Evolutionary conservation across 2,329 filamentous ascomycete genomes (phyloP).

Genomic region (Colletotrichum scovillei): DNA sequence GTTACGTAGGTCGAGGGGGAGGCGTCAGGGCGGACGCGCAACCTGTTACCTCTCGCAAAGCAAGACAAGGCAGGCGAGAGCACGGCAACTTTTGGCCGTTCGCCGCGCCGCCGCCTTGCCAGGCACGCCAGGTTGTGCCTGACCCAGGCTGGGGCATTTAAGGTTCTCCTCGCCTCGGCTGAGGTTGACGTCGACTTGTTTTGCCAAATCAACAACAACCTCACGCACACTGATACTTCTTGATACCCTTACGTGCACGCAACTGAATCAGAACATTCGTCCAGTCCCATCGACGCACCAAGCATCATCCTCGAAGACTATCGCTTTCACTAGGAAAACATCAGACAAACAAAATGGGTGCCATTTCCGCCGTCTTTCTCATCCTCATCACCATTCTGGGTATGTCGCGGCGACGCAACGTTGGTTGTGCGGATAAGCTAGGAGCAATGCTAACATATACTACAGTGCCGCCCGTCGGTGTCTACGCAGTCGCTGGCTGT

Average conservation of each 20-base stretch:
- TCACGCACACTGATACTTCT: neutral
- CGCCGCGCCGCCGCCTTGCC: neutral
- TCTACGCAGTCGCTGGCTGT: constrained; percentile 73
- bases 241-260: constrained; percentile 18
- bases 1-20: constrained; percentile 5
- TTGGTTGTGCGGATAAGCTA: neutral
- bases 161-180: constrained; percentile 27
- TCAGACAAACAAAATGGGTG: constrained; percentile 57
- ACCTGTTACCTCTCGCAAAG: constrained; percentile 9
- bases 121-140: constrained; percentile 6
- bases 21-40: constrained; percentile 23
- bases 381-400: constrained; percentile 65
- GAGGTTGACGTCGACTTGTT: neutral
- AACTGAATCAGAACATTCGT: neutral
- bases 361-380: constrained; percentile 58
- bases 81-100: constrained; percentile 28
- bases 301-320: constrained; percentile 25
- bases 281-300: neutral
- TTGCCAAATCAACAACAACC: constrained; percentile 5
- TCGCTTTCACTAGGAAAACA: neutral
- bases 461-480: constrained; percentile 74
- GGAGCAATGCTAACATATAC: constrained; percentile 37
- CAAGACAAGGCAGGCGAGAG: neutral
- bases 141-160: constrained; percentile 20
- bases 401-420: constrained; percentile 44